Evolutionary conservation across 768 basidiomycete genomes (phyloP).

Genomic region (Auricularia sp.): DNA sequence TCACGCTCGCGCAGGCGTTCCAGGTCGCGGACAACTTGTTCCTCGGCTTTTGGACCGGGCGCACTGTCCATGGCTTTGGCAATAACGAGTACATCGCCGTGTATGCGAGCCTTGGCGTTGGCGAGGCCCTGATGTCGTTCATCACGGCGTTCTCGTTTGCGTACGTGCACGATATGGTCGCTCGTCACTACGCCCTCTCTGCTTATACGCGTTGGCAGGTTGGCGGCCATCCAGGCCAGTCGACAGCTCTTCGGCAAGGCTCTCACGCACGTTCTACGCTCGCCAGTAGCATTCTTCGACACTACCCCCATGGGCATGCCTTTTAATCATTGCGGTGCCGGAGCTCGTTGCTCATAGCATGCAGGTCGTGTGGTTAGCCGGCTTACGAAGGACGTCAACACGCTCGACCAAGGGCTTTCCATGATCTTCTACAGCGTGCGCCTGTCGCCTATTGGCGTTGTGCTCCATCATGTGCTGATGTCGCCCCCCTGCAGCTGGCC

Average conservation of each 20-base stretch:
- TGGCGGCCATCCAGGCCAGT: conserved; percentile 27
- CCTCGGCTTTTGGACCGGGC: conserved; percentile 63
- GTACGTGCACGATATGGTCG: conserved; percentile 23
- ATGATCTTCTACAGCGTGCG: background rate
- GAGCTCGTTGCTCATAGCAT: no score
- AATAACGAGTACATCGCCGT: conserved; percentile 61
- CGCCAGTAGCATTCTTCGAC: conserved; percentile 61
- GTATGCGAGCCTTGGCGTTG: conserved; percentile 37
- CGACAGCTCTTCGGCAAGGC: conserved; percentile 45
- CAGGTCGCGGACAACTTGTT: conserved; percentile 55
- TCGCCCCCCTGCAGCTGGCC: no score
- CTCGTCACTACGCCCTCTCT: background rate
- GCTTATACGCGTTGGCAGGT: conserved; percentile 18
- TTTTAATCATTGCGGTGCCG: no score
- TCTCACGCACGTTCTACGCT: conserved; percentile 44
- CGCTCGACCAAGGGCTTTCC: conserved; percentile 3
- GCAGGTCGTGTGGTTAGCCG: conserved; percentile 48
- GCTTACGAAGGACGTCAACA: conserved; percentile 52
- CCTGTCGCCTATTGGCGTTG: background rate
- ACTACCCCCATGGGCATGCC: conserved; percentile 53
- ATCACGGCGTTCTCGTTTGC: conserved; percentile 38
- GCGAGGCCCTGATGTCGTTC: conserved; percentile 44
- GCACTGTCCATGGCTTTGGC: conserved; percentile 42
- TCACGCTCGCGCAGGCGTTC: conserved; percentile 40
- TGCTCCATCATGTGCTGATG: no score